phyloP scores from a whole-genome alignment of 1,284 basidiomycete genomes.

The Serendipita sp. region DNA sequence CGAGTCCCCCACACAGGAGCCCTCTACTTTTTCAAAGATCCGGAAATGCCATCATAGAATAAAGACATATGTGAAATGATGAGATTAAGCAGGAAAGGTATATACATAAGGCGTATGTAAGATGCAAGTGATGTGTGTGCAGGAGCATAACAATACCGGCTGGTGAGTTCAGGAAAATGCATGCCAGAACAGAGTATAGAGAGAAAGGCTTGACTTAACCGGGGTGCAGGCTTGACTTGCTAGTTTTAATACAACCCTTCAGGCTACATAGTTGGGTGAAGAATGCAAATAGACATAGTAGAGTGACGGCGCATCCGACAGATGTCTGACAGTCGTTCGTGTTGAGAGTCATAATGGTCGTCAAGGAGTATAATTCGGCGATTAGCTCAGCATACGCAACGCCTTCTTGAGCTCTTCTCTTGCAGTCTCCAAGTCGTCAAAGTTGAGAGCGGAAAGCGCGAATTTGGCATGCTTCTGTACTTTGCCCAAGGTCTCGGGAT shows the following conservation, averaged over 20 bases:
- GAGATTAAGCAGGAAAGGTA: neutral
- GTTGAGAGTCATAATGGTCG: neutral
- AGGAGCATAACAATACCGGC: neutral
- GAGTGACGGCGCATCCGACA: neutral
- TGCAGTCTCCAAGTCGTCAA: conserved; percentile 78
- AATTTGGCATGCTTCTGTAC: conserved; percentile 82
- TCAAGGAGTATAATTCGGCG: neutral
- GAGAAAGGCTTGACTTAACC: neutral
- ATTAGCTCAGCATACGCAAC: conserved; percentile 48
- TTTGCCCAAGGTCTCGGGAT: conserved; percentile 48
- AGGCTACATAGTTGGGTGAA: neutral
- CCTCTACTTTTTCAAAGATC: too few relatives aligned
- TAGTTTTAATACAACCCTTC: neutral
- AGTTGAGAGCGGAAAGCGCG: conserved; percentile 84
- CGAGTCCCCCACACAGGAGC: neutral
- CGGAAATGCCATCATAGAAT: too few relatives aligned
- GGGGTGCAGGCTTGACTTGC: neutral
- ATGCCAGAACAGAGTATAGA: conserved; percentile 7
- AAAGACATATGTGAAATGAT: neutral
- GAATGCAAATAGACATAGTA: neutral
- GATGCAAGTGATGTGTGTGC: neutral
- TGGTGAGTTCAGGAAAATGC: neutral
- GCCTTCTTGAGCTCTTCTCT: conserved; percentile 65
- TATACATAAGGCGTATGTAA: neutral
- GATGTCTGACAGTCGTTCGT: neutral